Base-by-base conservation (phyloP, 495 filamentous ascomycete genomes). In the Mytilinidion resinicola region DNA sequence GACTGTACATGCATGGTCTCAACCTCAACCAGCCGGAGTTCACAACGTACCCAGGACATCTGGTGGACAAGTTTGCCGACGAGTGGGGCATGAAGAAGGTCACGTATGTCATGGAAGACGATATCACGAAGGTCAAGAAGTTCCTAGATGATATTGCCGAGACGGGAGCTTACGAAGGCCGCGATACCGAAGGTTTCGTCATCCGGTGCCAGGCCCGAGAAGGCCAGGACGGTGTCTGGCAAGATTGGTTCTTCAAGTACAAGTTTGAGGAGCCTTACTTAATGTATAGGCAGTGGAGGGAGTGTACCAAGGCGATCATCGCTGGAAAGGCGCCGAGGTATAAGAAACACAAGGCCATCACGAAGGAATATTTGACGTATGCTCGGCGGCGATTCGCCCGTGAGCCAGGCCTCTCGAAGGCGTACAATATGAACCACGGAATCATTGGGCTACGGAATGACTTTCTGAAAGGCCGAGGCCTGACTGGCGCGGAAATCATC, bases 221-320 rank as follows among this genome's bases (percentile, higher is more conserved):
- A 19, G 72, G 69, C 9, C 74, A 74, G 10, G 66, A 66, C 1
- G 71, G 69, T 41, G 62, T 73, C 0, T 93, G 82, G 73, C 76
- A 80, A 15, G 89, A 97, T 70, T 98, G 92, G 92, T 97, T 98
- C 74, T 98, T 97, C 84, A 98, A 98, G 71, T 98, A 90, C 80
- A 98, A 98, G 75, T 98, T 97, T 53, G 93, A 98, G 69, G 95
- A 98, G 74, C 93, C 93, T 0, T 98, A 98, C 70, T 74, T 98
- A 62, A 89, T 98, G 89, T 98, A 96, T 68, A 83, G 93, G 36
- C 95, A 97, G 73, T 98, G 93, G 93, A 87, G 93, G 38, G 93
- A 97, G 76, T 92, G 86, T 69, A 98, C 93, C 25, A 98, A 96
- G 71, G 79, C 90, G 10, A 75, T 96, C 50, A 96, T 97, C 53